A percentile compares a stretch with the other conserved stretches of the same genome.
Conservation (phyloP, 192 early-diverging fungal genomes). For the Chytriomyces sp. region DNA sequence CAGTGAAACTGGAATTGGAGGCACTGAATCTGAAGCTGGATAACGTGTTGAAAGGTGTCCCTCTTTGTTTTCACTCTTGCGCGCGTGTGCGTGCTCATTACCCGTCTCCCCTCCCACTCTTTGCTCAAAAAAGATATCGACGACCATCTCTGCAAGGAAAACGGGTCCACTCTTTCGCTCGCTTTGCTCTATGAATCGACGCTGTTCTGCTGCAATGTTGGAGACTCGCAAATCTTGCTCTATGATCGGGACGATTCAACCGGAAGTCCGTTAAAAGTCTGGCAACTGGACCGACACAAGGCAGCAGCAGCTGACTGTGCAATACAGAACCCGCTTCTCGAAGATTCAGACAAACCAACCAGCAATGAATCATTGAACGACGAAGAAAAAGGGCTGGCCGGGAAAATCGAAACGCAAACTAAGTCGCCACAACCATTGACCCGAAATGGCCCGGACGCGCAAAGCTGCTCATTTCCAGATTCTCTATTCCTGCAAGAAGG, state of each 20-base stretch:
- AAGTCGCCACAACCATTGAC: neutral
- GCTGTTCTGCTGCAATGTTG: constrained; percentile 23
- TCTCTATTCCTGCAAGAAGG: constrained; percentile 31
- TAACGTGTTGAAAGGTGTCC: neutral
- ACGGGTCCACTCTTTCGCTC: constrained; percentile 19
- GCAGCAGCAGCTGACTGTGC: neutral
- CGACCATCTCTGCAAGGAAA: constrained; percentile 27
- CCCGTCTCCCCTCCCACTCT: neutral
- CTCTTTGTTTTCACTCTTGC: neutral
- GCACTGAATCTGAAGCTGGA: neutral
- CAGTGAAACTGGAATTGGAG: neutral
- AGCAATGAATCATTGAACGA: neutral
- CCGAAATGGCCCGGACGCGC: constrained; percentile 1
- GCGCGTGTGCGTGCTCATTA: neutral
- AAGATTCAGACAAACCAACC: neutral
- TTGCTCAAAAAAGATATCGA: neutral
- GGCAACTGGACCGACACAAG: neutral
- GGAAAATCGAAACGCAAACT: neutral
- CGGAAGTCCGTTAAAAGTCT: constrained; percentile 12
- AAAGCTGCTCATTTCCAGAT: constrained; percentile 18
- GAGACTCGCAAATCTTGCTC: constrained; percentile 25
- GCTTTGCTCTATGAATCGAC: neutral
- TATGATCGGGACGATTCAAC: constrained; percentile 4
- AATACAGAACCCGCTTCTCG: no score
- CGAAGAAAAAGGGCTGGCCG: neutral